A percentile compares a stretch with the other conserved stretches of the same genome.
phyloP scores from a whole-genome alignment of 805 yeast species.

The Saccharomyces jurei region DNA sequence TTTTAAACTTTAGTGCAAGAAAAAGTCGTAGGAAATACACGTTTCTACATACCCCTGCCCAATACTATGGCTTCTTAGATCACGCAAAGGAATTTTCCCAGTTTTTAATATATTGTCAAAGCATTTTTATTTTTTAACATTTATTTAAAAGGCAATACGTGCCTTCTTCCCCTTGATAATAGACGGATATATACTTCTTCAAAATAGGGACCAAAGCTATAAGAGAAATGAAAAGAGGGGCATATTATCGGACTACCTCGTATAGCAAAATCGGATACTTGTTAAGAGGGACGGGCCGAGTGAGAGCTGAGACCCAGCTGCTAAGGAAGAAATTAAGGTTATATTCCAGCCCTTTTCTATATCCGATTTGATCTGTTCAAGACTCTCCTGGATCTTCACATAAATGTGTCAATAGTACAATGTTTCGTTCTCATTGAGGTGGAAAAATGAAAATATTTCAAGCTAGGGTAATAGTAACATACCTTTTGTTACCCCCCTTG shows the following conservation, averaged over 20 bases:
- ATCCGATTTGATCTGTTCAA: neutral
- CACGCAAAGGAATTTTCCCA: neutral
- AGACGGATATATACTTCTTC: too few species aligned
- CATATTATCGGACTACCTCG: neutral
- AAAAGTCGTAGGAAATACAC: too few species aligned
- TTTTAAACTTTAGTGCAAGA: neutral
- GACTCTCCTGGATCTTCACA: neutral
- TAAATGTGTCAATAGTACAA: neutral
- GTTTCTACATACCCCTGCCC: neutral
- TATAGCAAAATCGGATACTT: neutral
- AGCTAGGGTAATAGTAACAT: neutral
- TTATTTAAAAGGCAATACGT: neutral
- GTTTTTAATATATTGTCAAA: neutral
- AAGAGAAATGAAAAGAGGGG: neutral
- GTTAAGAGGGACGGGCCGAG: neutral
- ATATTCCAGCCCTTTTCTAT: neutral
- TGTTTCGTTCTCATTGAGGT: neutral
- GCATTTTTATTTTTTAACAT: too few species aligned
- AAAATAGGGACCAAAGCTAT: neutral
- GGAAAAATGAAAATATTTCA: neutral
- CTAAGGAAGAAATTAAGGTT: too few species aligned
- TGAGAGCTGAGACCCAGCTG: too few species aligned
- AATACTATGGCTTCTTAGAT: too few species aligned
- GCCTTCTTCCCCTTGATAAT: neutral
- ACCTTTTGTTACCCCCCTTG: slow-evolving; percentile 1